Evolutionary conservation across 345 rosid genomes (phyloP), one percentile per base, ranked within the genome.

Genomic region (Diplotaxis tenuifolia): DNA sequence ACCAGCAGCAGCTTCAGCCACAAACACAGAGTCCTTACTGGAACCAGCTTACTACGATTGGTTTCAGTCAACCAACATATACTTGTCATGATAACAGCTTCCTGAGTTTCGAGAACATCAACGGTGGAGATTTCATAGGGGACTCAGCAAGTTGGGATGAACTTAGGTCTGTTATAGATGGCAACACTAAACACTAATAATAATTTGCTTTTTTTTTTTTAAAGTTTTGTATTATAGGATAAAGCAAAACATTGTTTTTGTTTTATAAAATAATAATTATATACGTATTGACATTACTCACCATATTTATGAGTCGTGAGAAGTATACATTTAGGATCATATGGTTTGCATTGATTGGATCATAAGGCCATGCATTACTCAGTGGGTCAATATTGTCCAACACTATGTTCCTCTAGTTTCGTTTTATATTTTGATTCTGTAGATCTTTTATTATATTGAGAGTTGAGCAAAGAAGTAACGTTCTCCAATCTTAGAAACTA

Each of bases 81-180:
- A 65, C 56, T 18, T 49, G 72, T 77, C 6, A 71, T 19, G 73
- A 77, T 67, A 71, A 77, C 8, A 68, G 68, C 72, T 27, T 62
- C 57, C 52, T 72, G 29, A 73, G 67, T 73, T 70, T 77, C 15
- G 80, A 82, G 82, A 74, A 83, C 65, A 67, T 67, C 2, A 77
- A 66, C 49, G 79, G 77, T 62, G 85, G 78, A 61, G 88, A 87
- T 72, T 67, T 78, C 53, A 60, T 89, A 7, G 70, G 45, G 31
- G 75, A 85, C 29, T 28, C 68, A 11, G 86, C 82, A 61, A 83
- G 80, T 80, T 89, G 93, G 90, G 96, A 89, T 76, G 96, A 87
- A 78, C 83, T 89, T 25, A 79, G 85, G 64, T 81, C 88, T 12
- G 84, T 87, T n/a, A 86, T 87, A 7, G 86, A 86, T 58, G 77